phyloP scores from a whole-genome alignment of 2,329 filamentous ascomycete genomes.

The Geoglossum cookeanum region DNA sequence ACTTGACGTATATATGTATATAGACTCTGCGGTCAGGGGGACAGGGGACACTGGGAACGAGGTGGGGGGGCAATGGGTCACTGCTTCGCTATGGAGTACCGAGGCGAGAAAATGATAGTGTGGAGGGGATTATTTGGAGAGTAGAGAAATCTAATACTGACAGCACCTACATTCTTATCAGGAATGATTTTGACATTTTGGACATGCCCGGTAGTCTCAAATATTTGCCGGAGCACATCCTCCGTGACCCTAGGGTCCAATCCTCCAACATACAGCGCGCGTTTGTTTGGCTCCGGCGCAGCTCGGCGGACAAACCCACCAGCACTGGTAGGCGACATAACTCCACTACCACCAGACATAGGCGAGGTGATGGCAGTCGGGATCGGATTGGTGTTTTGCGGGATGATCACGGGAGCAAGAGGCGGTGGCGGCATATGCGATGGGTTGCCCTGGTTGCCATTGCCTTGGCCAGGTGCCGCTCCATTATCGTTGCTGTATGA shows the following conservation, averaged over 20 bases:
- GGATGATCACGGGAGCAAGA: constrained; percentile 67
- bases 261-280: constrained; percentile 87
- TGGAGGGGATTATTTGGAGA: neutral
- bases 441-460: constrained; percentile 43
- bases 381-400: constrained; percentile 89
- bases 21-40: neutral
- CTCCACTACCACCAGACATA: constrained; percentile 44
- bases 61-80: neutral
- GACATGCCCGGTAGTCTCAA: constrained; percentile 95
- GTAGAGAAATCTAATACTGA: constrained; percentile 10
- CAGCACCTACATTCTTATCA: constrained; percentile 80
- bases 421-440: constrained; percentile 78
- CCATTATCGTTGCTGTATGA: constrained; percentile 41
- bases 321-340: constrained; percentile 72
- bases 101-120: neutral
- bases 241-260: constrained; percentile 90
- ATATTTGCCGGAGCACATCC: constrained; percentile 91
- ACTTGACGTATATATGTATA: constrained; percentile 3
- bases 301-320: constrained; percentile 71
- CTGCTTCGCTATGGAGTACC: neutral
- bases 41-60: neutral
- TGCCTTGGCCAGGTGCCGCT: constrained; percentile 30
- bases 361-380: constrained; percentile 83
- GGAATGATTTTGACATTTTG: constrained; percentile 99
- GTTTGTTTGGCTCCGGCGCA: constrained; percentile 95